Evolutionary conservation across 176 grass and related monocot genomes (phyloP).

Genomic region (Eragrostis nindensis): DNA sequence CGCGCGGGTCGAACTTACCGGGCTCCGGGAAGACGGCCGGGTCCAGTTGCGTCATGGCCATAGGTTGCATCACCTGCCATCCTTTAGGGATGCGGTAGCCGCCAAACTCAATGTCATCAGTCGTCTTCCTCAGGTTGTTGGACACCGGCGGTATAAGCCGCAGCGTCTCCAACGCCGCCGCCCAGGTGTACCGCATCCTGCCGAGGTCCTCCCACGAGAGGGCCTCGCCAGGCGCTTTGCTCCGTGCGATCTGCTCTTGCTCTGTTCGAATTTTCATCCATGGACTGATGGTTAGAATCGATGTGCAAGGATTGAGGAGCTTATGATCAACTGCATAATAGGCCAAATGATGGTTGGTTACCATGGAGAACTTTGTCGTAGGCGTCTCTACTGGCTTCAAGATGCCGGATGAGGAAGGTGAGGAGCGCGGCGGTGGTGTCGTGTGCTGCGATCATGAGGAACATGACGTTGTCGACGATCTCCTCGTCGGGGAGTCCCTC

Average conservation of each 20-base stretch:
- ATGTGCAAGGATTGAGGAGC: no score
- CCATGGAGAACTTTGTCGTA: neutral
- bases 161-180: neutral
- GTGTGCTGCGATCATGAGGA: slow-evolving; percentile 41
- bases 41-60: neutral
- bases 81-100: neutral
- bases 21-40: neutral
- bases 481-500: slow-evolving; percentile 18
- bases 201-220: neutral
- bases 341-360: neutral
- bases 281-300: no score
- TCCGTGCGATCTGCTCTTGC: neutral
- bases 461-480: slow-evolving; percentile 45
- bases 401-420: slow-evolving; percentile 51
- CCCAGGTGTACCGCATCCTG: neutral
- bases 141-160: neutral
- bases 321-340: neutral
- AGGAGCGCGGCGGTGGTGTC: slow-evolving; percentile 47
- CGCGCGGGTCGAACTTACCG: neutral
- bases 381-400: neutral
- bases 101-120: neutral
- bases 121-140: neutral
- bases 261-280: neutral
- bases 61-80: neutral
- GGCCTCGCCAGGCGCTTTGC: neutral